Conservation (phyloP, 495 filamentous ascomycete genomes). For the Astrothelium macrocarpum region DNA sequence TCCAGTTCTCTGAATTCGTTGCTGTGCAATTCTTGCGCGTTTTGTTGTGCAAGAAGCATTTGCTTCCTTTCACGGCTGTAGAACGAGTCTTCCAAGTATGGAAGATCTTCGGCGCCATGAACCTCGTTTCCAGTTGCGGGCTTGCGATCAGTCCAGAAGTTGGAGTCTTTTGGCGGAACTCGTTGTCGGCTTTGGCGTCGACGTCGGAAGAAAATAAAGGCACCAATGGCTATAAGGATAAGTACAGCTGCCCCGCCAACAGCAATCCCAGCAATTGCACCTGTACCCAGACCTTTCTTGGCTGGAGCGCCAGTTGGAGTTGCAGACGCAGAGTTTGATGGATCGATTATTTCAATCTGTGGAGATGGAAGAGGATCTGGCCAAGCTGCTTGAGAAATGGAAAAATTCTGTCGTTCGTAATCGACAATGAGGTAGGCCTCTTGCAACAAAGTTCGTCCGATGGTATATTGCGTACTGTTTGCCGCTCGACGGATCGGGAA, state of each 20-base stretch:
- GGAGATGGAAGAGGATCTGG: conserved; percentile 6
- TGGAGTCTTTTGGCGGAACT: not conserved
- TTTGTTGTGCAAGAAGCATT: not conserved
- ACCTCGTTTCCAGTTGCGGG: not conserved
- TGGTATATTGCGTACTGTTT: conserved; percentile 15
- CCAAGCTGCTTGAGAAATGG: conserved; percentile 11
- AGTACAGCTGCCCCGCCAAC: conserved; percentile 7
- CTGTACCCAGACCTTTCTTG: not conserved
- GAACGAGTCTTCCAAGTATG: not conserved
- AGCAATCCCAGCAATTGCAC: conserved; percentile 18
- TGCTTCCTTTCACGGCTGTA: not conserved
- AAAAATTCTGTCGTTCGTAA: conserved; percentile 16
- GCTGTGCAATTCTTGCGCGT: not conserved
- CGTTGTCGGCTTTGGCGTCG: conserved; percentile 8
- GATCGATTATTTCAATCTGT: conserved; percentile 8
- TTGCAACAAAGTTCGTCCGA: conserved; percentile 15
- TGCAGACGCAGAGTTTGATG: not conserved
- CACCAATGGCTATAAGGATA: not conserved
- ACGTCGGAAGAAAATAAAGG: conserved; percentile 13
- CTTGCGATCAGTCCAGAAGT: not conserved
- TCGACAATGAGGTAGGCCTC: conserved; percentile 20
- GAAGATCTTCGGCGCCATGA: not conserved
- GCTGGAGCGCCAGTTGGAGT: not conserved
- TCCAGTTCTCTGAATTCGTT: conserved; percentile 1
- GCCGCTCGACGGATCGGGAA: conserved; percentile 15